Percentiles rank a stretch among this genome's conserved stretches.
These are phyloP conservation scores for Colletotrichum eleusines DNA, from an alignment of 2,329 filamentous ascomycete genomes.

Conservation along the genomic window DNA sequence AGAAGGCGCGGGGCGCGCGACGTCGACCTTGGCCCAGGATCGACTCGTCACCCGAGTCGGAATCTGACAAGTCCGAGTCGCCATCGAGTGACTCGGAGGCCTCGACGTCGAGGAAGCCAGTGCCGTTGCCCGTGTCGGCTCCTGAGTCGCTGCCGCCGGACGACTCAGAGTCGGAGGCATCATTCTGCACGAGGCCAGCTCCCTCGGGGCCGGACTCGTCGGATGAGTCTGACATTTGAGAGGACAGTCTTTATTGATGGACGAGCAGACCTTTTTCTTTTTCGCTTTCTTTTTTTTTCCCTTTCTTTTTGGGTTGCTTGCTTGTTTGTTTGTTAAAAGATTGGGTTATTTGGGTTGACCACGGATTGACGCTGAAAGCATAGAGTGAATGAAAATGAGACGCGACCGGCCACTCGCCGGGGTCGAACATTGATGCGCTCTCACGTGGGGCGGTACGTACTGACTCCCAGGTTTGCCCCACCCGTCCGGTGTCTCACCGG, in stretches of 20 bases:
- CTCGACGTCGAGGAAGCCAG: conserved; percentile 36
- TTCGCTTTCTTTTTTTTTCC: no score
- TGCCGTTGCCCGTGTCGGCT: conserved; percentile 13
- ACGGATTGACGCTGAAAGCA: background rate
- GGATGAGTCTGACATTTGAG: conserved; percentile 33
- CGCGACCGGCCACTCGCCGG: conserved; percentile 16
- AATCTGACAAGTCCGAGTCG: conserved; percentile 47
- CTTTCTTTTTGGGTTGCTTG: background rate
- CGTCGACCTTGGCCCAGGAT: conserved; percentile 10
- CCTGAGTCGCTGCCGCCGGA: conserved; percentile 18
- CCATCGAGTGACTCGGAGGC: conserved; percentile 31
- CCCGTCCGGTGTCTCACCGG: background rate
- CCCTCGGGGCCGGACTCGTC: conserved; percentile 32
- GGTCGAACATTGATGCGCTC: conserved; percentile 17
- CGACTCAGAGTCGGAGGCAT: conserved; percentile 28
- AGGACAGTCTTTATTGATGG: background rate
- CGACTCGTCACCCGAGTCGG: conserved; percentile 24
- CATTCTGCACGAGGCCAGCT: conserved; percentile 35
- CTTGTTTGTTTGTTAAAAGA: background rate
- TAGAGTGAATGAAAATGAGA: background rate
- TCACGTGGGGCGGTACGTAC: conserved; percentile 21
- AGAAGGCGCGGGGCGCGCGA: conserved; percentile 35
- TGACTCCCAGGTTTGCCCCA: background rate
- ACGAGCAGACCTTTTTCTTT: no score
- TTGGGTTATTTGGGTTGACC: background rate